phyloP scores from a whole-genome alignment of 2,329 filamentous ascomycete genomes.

The Talaromyces sp. region DNA sequence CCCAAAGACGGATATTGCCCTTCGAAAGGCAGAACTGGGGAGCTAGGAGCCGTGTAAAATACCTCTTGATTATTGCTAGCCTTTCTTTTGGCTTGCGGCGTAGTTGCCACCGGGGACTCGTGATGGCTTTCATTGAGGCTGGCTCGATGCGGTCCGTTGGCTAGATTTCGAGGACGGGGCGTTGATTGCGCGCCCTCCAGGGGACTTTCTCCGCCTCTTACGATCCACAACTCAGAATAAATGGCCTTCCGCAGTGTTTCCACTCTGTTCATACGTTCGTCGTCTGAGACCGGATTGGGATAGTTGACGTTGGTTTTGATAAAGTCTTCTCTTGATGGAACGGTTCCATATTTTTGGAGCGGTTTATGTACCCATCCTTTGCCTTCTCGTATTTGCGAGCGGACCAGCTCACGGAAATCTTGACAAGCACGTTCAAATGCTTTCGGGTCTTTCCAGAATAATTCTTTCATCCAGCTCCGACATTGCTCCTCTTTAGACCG shows the following conservation, averaged over 20 bases:
- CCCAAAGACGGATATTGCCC: constrained; percentile 17
- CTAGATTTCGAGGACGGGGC: constrained; percentile 16
- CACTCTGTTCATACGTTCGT: constrained; percentile 27
- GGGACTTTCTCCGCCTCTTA: constrained; percentile 23
- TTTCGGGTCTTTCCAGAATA: constrained; percentile 11
- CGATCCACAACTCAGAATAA: constrained; percentile 32
- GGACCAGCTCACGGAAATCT: constrained; percentile 10
- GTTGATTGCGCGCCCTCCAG: constrained; percentile 8
- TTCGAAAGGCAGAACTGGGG: constrained; percentile 18
- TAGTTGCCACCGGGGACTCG: constrained; percentile 9
- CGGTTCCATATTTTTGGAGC: constrained; percentile 26
- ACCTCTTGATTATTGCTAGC: constrained; percentile 22
- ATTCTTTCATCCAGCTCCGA: constrained; percentile 3
- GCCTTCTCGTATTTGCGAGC: background rate
- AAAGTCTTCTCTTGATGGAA: constrained; percentile 23
- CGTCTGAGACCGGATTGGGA: constrained; percentile 16
- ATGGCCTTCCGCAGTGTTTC: constrained; percentile 29
- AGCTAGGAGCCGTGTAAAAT: constrained; percentile 27
- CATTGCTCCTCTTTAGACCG: constrained; percentile 16
- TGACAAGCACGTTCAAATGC: constrained; percentile 10
- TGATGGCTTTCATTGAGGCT: constrained; percentile 14
- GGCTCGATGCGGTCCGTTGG: constrained; percentile 16
- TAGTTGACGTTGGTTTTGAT: constrained; percentile 19
- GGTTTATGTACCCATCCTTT: constrained; percentile 26
- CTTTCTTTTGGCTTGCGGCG: constrained; percentile 20